phyloP scores from a whole-genome alignment of 208 protist genomes.

The Porcisia hertigi region DNA sequence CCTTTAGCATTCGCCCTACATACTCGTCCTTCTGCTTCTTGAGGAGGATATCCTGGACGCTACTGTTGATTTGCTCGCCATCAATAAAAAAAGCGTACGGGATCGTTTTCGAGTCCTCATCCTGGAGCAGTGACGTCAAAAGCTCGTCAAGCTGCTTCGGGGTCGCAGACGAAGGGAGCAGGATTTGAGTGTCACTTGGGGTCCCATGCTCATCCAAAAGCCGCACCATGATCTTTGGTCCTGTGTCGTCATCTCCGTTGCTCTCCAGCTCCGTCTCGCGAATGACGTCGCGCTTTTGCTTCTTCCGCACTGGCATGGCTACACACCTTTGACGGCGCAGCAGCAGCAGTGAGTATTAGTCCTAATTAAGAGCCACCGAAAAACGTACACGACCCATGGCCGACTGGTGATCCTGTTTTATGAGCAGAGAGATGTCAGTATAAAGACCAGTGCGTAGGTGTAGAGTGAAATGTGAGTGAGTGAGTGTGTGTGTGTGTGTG shows the following conservation, averaged over 20 bases:
- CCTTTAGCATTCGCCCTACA: slow-evolving; percentile 76
- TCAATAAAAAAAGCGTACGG: slow-evolving; percentile 97
- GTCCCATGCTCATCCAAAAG: slow-evolving; percentile 89
- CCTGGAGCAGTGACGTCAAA: slow-evolving; percentile 72
- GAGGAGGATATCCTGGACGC: slow-evolving; percentile 86
- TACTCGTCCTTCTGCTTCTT: slow-evolving; percentile 74
- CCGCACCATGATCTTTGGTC: slow-evolving; percentile 78
- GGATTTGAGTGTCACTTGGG: slow-evolving; percentile 90
- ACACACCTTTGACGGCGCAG: neutral
- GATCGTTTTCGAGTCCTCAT: slow-evolving; percentile 62
- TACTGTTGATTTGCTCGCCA: slow-evolving; percentile 91
- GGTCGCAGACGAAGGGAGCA: slow-evolving; percentile 90
- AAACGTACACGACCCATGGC: neutral
- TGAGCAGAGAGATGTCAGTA: neutral
- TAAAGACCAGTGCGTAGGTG: neutral
- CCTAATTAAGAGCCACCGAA: neutral
- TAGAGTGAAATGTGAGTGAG: neutral
- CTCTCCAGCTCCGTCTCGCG: slow-evolving; percentile 38
- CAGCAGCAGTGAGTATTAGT: neutral
- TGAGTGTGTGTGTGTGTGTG: neutral
- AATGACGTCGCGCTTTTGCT: slow-evolving; percentile 74
- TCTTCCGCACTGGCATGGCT: slow-evolving; percentile 88
- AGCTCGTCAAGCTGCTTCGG: slow-evolving; percentile 89
- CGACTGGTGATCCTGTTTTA: neutral
- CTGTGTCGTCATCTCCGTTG: slow-evolving; percentile 35